Evolutionary conservation across 192 early-diverging fungal genomes (phyloP).

Genomic region (Coemansia sp.): DNA sequence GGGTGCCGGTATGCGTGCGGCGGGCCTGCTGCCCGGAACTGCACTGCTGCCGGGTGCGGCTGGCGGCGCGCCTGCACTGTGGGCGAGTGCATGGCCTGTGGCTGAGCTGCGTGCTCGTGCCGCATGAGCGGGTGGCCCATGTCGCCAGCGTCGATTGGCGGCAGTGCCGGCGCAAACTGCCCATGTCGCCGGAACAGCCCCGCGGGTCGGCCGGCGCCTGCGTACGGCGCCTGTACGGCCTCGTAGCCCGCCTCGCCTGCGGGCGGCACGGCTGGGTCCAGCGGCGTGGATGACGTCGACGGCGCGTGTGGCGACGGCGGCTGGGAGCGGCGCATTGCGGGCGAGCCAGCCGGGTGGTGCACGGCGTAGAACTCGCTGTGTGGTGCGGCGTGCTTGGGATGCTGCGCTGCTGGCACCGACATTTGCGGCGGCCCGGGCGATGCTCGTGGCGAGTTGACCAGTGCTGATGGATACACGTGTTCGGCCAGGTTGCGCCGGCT

Average conservation of each 20-base stretch:
- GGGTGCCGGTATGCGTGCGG: conserved; percentile 6
- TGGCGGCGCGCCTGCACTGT: conserved; percentile 10
- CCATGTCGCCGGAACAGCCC: background rate
- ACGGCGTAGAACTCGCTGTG: conserved; percentile 12
- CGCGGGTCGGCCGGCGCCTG: background rate
- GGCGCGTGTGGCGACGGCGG: conserved; percentile 16
- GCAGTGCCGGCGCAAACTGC: conserved; percentile 7
- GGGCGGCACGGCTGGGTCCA: conserved; percentile 11
- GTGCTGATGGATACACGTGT: conserved; percentile 3
- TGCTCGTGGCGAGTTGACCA: conserved; percentile 1
- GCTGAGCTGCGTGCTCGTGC: conserved; percentile 11
- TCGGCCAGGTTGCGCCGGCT: conserved; percentile 8
- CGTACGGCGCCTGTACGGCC: background rate
- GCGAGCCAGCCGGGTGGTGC: conserved; percentile 10
- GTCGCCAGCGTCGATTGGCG: conserved; percentile 2
- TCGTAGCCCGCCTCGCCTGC: background rate
- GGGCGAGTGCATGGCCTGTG: conserved; percentile 19
- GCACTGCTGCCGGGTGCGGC: conserved; percentile 3
- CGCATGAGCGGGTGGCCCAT: conserved; percentile 1
- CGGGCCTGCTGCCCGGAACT: conserved; percentile 6
- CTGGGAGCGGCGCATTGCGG: conserved; percentile 13
- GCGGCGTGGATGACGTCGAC: conserved; percentile 20
- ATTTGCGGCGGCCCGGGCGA: conserved; percentile 11
- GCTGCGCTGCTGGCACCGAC: conserved; percentile 16
- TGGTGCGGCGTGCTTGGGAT: conserved; percentile 1